Percentiles rank a stretch among this genome's conserved stretches.
Conservation (phyloP, 2,329 filamentous ascomycete genomes). For the Arthrobotrys conoides region DNA sequence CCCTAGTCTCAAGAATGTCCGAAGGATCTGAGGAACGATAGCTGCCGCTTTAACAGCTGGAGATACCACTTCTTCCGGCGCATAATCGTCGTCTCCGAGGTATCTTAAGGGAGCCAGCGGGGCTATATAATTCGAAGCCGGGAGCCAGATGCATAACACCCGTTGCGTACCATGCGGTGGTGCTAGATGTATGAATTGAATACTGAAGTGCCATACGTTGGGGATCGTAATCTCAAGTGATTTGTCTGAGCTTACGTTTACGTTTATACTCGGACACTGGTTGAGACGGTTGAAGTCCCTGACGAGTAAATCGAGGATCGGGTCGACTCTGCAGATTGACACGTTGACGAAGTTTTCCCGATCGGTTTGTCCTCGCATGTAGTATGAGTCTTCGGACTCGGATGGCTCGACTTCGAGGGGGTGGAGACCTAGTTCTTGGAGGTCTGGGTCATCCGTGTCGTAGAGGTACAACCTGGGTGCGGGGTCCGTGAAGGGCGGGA, state of each 20-base stretch:
- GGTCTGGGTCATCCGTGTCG: not conserved
- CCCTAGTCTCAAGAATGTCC: no score
- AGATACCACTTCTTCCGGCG: not conserved
- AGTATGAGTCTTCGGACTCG: not conserved
- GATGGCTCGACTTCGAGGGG: not conserved
- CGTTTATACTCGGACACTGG: no score
- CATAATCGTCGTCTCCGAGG: not conserved
- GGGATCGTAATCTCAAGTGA: not conserved
- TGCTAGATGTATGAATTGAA: constrained; percentile 30
- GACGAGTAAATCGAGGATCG: constrained; percentile 35
- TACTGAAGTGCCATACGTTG: constrained; percentile 59
- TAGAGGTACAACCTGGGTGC: not conserved
- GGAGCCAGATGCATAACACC: constrained; percentile 37
- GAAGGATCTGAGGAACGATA: constrained; percentile 14
- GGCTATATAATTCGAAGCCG: constrained; percentile 30
- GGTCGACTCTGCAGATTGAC: not conserved
- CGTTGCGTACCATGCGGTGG: constrained; percentile 19
- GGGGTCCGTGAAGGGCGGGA: no score
- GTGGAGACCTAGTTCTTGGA: not conserved
- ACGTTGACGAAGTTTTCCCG: not conserved
- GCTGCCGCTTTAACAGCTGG: not conserved
- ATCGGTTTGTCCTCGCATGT: no score
- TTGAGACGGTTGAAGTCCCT: constrained; percentile 56
- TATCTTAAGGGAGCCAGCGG: constrained; percentile 29
- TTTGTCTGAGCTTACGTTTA: no score